Conservation (phyloP, 768 basidiomycete species). For the Hydnomerulius pinastri region DNA sequence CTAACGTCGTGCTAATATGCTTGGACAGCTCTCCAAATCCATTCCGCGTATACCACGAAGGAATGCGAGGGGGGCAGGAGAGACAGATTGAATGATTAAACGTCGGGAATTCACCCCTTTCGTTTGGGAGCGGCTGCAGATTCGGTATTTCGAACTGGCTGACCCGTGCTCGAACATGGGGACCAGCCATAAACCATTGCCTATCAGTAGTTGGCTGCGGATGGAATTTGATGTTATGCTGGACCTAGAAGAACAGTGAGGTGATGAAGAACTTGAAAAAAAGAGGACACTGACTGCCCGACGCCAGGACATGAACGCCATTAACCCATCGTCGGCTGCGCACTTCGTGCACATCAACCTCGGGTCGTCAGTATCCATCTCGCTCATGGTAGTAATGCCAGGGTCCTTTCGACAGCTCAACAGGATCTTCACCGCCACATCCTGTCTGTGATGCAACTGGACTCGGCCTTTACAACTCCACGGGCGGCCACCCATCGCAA, state of each 20-base stretch:
- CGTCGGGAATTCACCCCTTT: slow-evolving; percentile 1
- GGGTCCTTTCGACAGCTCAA: slow-evolving; percentile 26
- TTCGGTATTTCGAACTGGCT: background rate
- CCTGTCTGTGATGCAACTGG: slow-evolving; percentile 20
- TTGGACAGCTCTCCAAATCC: slow-evolving; percentile 13
- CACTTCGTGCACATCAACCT: slow-evolving; percentile 22
- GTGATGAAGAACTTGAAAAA: background rate
- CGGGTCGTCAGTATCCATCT: slow-evolving; percentile 26
- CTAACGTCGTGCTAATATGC: slow-evolving; percentile 23
- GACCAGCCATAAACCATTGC: slow-evolving; percentile 11
- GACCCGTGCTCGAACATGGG: background rate
- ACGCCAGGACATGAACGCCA: slow-evolving; percentile 26
- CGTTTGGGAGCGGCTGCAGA: background rate
- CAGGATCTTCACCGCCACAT: slow-evolving; percentile 15
- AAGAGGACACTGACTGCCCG: slow-evolving; percentile 16
- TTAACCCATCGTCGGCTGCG: slow-evolving; percentile 1
- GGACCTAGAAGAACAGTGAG: slow-evolving; percentile 15
- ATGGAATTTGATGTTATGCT: slow-evolving; percentile 18
- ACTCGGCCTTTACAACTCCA: slow-evolving; percentile 25
- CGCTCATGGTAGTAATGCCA: slow-evolving; percentile 18
- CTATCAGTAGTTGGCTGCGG: slow-evolving; percentile 3
- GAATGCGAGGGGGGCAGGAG: slow-evolving; percentile 27
- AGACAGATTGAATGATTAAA: slow-evolving; percentile 25
- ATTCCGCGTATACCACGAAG: slow-evolving; percentile 27
- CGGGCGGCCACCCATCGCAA: slow-evolving; percentile 23